phyloP scores from a whole-genome alignment of 2,329 filamentous ascomycete genomes.

The Talaromyces sp. region DNA sequence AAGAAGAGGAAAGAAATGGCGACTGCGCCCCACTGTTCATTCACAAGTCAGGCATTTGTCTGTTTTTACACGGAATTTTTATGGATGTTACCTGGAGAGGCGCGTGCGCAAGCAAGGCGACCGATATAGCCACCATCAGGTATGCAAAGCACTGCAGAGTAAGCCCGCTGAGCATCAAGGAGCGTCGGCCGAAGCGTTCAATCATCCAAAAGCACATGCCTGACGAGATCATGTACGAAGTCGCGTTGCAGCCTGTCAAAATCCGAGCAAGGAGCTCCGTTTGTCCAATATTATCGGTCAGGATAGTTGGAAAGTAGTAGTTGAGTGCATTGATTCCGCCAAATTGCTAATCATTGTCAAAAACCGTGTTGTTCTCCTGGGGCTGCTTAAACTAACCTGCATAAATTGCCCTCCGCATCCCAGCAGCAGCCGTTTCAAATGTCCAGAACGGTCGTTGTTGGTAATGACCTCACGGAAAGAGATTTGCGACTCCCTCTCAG shows the following conservation, averaged over 20 bases:
- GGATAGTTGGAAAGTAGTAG: slow-evolving; percentile 38
- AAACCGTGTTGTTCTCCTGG: neutral
- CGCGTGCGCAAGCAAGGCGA: slow-evolving; percentile 12
- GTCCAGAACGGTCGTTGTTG: slow-evolving; percentile 15
- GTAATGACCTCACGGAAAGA: slow-evolving; percentile 26
- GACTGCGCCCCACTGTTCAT: neutral
- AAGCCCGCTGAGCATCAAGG: slow-evolving; percentile 16
- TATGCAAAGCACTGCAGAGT: slow-evolving; percentile 17
- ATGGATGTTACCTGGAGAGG: neutral
- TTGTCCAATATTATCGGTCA: slow-evolving; percentile 17
- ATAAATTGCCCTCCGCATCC: slow-evolving; percentile 22
- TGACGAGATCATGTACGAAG: slow-evolving; percentile 18
- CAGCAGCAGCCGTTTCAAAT: slow-evolving; percentile 19
- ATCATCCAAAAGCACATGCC: slow-evolving; percentile 19
- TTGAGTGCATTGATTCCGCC: slow-evolving; percentile 38
- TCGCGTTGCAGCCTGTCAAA: slow-evolving; percentile 16
- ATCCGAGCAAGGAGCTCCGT: slow-evolving; percentile 14
- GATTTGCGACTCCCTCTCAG: neutral
- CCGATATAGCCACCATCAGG: slow-evolving; percentile 17
- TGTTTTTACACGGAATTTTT: neutral
- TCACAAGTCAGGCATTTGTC: neutral
- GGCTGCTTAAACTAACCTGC: slow-evolving; percentile 18
- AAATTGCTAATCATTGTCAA: slow-evolving; percentile 25
- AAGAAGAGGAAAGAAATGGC: slow-evolving; percentile 26
- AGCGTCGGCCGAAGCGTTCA: slow-evolving; percentile 19